Evolutionary conservation across 73 alveolate genomes (phyloP).

Genomic region (Paramecium tetraurelia): DNA sequence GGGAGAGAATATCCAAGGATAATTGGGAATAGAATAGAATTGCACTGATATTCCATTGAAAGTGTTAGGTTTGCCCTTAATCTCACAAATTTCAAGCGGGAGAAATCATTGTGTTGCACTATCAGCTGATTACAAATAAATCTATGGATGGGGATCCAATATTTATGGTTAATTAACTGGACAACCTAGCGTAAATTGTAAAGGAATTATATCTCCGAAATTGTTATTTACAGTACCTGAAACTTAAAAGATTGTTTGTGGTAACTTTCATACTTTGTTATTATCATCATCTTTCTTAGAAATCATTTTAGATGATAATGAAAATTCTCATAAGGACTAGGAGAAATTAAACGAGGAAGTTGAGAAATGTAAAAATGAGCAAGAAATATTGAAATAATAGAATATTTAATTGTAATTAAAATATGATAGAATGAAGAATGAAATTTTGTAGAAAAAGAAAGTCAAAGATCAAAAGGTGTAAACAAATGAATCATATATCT

Average conservation of each 20-base stretch:
- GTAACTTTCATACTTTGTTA: conserved; percentile 21
- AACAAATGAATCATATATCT: conserved; percentile 52
- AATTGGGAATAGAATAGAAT: conserved; percentile 91
- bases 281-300: neutral
- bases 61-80: conserved; percentile 56
- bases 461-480: conserved; percentile 28
- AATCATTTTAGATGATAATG: neutral
- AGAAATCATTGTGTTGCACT: conserved; percentile 76
- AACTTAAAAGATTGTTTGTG: conserved; percentile 26
- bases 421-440: conserved; percentile 31
- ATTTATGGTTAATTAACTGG: conserved; percentile 70
- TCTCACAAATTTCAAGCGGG: conserved; percentile 74
- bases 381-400: neutral
- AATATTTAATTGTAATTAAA: neutral
- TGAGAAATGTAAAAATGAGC: neutral
- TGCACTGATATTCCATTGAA: conserved; percentile 34
- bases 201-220: neutral
- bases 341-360: conserved; percentile 34
- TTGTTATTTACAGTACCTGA: conserved; percentile 1
- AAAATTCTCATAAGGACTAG: neutral
- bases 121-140: conserved; percentile 64
- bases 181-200: neutral
- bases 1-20: conserved; percentile 93
- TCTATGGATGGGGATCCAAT: conserved; percentile 83
- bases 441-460: neutral